Percentiles rank a stretch among this genome's conserved stretches.
Conservation (phyloP, 371 early-diverging fungal genomes). For the Saksenaea oblongispora region DNA sequence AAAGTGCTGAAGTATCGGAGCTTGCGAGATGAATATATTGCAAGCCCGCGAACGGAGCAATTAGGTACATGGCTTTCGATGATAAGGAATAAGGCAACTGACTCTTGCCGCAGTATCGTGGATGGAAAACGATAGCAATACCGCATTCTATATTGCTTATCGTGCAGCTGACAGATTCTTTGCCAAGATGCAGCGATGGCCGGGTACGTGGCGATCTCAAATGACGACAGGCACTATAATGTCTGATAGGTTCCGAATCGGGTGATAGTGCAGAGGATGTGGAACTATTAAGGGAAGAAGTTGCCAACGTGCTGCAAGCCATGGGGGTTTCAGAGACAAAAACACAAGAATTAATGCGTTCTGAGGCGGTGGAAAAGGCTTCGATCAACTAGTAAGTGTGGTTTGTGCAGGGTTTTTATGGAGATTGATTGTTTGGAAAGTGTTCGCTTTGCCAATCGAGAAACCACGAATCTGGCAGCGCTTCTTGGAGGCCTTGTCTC, state of each 20-base stretch:
- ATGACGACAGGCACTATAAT: background rate
- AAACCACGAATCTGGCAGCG: conserved; percentile 84
- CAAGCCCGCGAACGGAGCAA: conserved; percentile 39
- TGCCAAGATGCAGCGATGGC: conserved; percentile 52
- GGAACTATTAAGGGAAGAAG: conserved; percentile 23
- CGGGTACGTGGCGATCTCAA: conserved; percentile 33
- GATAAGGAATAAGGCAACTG: background rate
- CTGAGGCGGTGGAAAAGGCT: conserved; percentile 20
- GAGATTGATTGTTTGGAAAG: conserved; percentile 34
- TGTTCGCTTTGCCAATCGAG: conserved; percentile 74
- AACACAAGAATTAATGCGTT: conserved; percentile 9
- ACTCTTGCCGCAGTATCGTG: conserved; percentile 43
- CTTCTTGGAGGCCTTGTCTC: conserved; percentile 93
- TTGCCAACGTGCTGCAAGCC: conserved; percentile 7
- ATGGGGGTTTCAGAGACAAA: conserved; percentile 16
- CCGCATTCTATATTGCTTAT: conserved; percentile 69
- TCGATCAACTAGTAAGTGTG: conserved; percentile 37
- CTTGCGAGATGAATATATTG: conserved; percentile 54
- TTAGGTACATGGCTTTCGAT: conserved; percentile 42
- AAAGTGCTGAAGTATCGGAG: conserved; percentile 67
- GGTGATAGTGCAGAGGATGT: conserved; percentile 37
- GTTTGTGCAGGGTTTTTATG: background rate
- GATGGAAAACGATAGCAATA: conserved; percentile 59
- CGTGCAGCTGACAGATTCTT: conserved; percentile 76
- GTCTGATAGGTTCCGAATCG: conserved; percentile 20